phyloP scores from a whole-genome alignment of 805 yeast species.

The Jamesozyma hellenica region DNA sequence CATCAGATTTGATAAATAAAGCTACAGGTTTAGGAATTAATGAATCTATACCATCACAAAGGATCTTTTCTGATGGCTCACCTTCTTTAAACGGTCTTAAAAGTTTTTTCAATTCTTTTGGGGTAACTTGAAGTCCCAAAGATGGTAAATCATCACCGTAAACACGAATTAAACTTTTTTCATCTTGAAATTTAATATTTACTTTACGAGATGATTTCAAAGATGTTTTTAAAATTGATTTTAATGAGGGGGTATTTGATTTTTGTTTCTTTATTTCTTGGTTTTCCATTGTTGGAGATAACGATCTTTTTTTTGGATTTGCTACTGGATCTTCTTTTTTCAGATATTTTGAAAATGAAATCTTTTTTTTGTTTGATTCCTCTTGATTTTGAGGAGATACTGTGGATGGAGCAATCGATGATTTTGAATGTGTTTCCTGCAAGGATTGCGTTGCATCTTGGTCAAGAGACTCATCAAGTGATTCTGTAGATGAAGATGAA shows the following conservation, averaged over 20 bases:
- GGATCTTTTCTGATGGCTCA: conserved; percentile 26
- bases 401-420: neutral
- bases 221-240: conserved; percentile 18
- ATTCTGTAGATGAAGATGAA: neutral
- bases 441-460: neutral
- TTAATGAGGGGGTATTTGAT: conserved; percentile 1
- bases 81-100: conserved; percentile 28
- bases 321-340: conserved; percentile 20
- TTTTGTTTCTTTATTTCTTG: neutral
- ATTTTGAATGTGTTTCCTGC: neutral
- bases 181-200: conserved; percentile 21
- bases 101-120: conserved; percentile 22
- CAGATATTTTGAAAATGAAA: conserved; percentile 27
- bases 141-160: conserved; percentile 28
- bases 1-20: conserved; percentile 3
- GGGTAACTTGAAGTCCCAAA: conserved; percentile 22
- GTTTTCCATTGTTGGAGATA: neutral
- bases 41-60: conserved; percentile 7
- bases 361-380: conserved; percentile 25
- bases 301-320: conserved; percentile 10
- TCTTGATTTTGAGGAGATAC: conserved; percentile 4
- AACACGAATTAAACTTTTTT: conserved; percentile 20
- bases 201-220: neutral
- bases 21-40: conserved; percentile 13
- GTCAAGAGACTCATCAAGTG: neutral